Conservation (phyloP, 805 yeast genomes). For the Saturnispora galanensis region DNA sequence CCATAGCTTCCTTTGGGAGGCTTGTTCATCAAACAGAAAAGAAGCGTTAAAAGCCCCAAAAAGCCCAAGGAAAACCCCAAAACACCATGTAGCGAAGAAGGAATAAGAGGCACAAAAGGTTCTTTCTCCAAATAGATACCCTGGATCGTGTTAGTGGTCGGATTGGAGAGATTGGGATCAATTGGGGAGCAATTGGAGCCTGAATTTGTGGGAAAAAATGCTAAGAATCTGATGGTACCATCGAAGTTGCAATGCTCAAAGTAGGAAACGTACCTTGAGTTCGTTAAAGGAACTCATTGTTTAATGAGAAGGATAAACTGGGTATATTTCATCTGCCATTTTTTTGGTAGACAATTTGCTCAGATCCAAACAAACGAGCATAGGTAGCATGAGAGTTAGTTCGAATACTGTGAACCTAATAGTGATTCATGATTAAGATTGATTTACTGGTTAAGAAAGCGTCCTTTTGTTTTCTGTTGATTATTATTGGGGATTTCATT, state of each 20-base stretch:
- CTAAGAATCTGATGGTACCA: too few relatives aligned
- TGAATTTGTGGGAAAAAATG: too few relatives aligned
- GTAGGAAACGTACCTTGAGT: not conserved
- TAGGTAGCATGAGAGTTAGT: too few relatives aligned
- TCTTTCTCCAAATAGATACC: not conserved
- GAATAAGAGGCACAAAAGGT: not conserved
- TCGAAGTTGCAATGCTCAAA: not conserved
- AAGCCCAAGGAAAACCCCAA: constrained; percentile 1
- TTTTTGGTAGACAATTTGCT: not conserved
- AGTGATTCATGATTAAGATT: too few relatives aligned
- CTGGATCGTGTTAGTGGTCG: constrained; percentile 1
- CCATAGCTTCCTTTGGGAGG: not conserved
- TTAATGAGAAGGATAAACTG: not conserved
- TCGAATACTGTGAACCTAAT: too few relatives aligned
- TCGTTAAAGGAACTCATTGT: constrained; percentile 1
- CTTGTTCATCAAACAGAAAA: constrained; percentile 3
- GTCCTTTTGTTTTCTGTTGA: too few relatives aligned
- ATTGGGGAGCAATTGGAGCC: too few relatives aligned
- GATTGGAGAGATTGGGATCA: too few relatives aligned
- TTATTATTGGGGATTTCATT: too few relatives aligned
- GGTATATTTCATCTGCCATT: too few relatives aligned
- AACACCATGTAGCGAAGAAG: not conserved
- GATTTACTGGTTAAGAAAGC: too few relatives aligned
- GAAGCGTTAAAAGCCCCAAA: not conserved
- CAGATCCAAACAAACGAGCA: too few relatives aligned